A percentile compares a stretch with the other conserved stretches of the same genome.
These are phyloP conservation scores for Plasmodium reichenowi DNA, from an alignment of 169 alveolate species.

Conservation along the genomic window DNA sequence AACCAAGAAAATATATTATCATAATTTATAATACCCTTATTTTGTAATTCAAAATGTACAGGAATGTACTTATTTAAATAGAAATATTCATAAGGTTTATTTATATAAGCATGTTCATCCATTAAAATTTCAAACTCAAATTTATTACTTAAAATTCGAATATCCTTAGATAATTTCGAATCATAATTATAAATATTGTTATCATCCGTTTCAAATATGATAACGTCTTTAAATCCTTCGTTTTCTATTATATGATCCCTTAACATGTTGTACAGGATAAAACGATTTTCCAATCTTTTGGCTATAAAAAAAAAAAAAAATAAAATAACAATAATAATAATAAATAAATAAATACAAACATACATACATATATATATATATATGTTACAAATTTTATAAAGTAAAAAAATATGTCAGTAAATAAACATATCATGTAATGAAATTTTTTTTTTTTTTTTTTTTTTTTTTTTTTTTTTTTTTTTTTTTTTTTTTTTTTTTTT, in stretches of 20 bases:
- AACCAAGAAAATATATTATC: constrained; percentile 42
- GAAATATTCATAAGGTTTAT: constrained; percentile 21
- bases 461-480: no score
- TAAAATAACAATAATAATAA: not conserved
- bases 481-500: no score
- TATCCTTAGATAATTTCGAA: constrained; percentile 46
- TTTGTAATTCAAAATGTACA: constrained; percentile 51
- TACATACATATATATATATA: no score
- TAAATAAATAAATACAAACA: no score
- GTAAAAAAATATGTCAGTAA: no score
- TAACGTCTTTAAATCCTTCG: constrained; percentile 25
- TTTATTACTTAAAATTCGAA: constrained; percentile 22
- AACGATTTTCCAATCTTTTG: constrained; percentile 33
- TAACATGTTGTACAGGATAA: constrained; percentile 28
- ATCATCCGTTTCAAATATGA: constrained; percentile 40
- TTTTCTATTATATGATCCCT: constrained; percentile 44
- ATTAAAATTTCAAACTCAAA: constrained; percentile 62
- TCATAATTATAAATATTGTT: constrained; percentile 45
- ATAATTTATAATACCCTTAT: constrained; percentile 47
- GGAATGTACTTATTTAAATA: constrained; percentile 25
- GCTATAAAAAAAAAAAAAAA: constrained; percentile 13
- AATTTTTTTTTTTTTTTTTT: no score
- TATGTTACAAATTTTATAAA: no score
- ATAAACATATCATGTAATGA: no score
- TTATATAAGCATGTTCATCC: constrained; percentile 21